A percentile compares a stretch with the other conserved stretches of the same genome.
phyloP scores from a whole-genome alignment of 2,329 filamentous ascomycete genomes.

The Nigrospora osmanthi region DNA sequence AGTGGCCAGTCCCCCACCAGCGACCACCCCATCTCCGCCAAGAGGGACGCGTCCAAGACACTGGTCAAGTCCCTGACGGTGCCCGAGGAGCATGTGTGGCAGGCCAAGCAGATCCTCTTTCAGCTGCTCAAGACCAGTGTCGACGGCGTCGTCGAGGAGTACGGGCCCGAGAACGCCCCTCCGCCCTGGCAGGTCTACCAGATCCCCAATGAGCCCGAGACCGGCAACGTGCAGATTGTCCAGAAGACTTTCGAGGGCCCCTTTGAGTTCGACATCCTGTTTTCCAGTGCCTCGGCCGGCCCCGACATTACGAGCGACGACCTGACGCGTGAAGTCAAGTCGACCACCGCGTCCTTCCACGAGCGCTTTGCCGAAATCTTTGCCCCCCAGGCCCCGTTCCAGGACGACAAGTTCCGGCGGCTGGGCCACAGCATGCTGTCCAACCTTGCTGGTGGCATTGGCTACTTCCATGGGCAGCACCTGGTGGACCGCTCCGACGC shows the following conservation, averaged over 20 bases:
- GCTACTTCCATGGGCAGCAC: constrained; percentile 87
- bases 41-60: constrained; percentile 69
- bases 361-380: constrained; percentile 68
- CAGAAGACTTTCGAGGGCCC: constrained; percentile 86
- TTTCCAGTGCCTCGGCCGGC: constrained; percentile 66
- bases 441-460: constrained; percentile 87
- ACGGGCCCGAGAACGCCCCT: constrained; percentile 55
- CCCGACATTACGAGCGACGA: constrained; percentile 50
- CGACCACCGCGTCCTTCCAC: constrained; percentile 60
- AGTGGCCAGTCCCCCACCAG: constrained; percentile 52
- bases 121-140: constrained; percentile 44
- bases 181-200: constrained; percentile 84
- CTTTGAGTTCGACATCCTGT: constrained; percentile 91
- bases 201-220: constrained; percentile 57
- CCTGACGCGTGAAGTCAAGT: constrained; percentile 62
- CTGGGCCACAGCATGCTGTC: constrained; percentile 91
- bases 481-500: constrained; percentile 86
- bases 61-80: constrained; percentile 65
- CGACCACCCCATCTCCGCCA: constrained; percentile 57
- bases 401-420: constrained; percentile 59
- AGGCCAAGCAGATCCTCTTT: constrained; percentile 61
- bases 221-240: constrained; percentile 77
- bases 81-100: constrained; percentile 69
- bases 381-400: constrained; percentile 68
- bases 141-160: constrained; percentile 38